Base-by-base conservation (phyloP, 2,329 filamentous ascomycete genomes). In the Cladosporium halotolerans region DNA sequence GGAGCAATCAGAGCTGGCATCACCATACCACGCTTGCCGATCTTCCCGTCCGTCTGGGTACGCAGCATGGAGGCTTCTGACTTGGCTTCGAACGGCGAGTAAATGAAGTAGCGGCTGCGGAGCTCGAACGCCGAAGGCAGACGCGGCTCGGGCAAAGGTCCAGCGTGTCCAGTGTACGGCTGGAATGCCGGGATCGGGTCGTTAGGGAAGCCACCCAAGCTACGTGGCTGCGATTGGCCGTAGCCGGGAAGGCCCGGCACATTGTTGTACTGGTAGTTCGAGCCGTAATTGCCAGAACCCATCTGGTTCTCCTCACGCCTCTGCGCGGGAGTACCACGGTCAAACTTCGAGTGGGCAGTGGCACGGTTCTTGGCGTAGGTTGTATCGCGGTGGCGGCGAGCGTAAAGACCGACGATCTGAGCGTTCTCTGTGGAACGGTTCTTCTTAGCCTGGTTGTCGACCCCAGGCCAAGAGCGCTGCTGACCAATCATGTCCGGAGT, bases 381-480 rank as follows among this genome's bases (percentile, higher is more conserved):
- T 18, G 16, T 18, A 10, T 10, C 13, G 14, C 45, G 44, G 34
- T 14, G 13, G 58, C 87, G 86, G 4, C 89, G 89, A 3, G 89
- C 88, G 68, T 90, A 95, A 0, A 95, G 79, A 83, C 90, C 90
- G 60, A 92, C 83, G 64, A 89, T 84, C 66, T 89, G 86, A 1
- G 89, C 89, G 67, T 93, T 95, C 67, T 95, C 88, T 56, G 88
- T 86, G 60, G 88, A 93, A 56, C 90, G 81, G 72, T 89, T 86
- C 77, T 93, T 85, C 73, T 96, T 96, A 0, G 86, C 88, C 52
- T 83, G 79, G 64, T 96, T 96, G 72, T 96, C 89, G 0, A 89
- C 85, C 1, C 76, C 74, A 0, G 89, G 89, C 62, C 96, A 95
- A 0, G 74, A 68, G 60, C 89, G 85, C 69, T 95, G 88, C 32